phyloP scores from a whole-genome alignment of 1,139 yeast species.

The Candida sojae region DNA sequence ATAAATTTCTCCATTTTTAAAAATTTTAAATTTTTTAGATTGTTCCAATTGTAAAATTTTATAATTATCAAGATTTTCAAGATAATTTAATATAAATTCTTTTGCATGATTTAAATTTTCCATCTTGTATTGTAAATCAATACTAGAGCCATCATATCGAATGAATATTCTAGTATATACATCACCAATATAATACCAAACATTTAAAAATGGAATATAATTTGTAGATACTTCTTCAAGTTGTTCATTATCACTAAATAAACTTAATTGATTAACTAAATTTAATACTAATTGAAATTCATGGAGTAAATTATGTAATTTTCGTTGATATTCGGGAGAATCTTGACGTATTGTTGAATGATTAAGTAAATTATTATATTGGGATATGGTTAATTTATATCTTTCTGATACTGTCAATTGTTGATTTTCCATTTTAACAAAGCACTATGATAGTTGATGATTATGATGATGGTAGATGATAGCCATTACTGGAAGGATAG shows the following conservation, averaged over 20 bases:
- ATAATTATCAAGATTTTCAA: constrained; percentile 43
- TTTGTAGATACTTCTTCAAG: constrained; percentile 58
- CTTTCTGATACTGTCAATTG: constrained; percentile 22
- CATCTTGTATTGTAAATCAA: constrained; percentile 28
- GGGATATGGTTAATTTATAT: constrained; percentile 17
- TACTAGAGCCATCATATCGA: constrained; percentile 12
- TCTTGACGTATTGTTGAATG: constrained; percentile 25
- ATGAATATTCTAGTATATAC: constrained; percentile 19
- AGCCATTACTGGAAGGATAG: too few relatives aligned
- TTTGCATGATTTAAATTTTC: constrained; percentile 45
- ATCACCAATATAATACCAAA: constrained; percentile 53
- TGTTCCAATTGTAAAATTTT: constrained; percentile 41
- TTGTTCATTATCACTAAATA: constrained; percentile 64
- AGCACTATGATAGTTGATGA: too few relatives aligned
- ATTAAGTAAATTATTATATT: constrained; percentile 12
- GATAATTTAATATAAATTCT: constrained; percentile 43
- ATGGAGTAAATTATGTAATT: constrained; percentile 21
- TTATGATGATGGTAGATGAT: too few relatives aligned
- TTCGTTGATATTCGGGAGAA: constrained; percentile 25
- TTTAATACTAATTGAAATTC: constrained; percentile 29
- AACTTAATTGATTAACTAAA: constrained; percentile 32
- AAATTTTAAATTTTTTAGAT: constrained; percentile 35
- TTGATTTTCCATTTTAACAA: not conserved
- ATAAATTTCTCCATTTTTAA: constrained; percentile 36
- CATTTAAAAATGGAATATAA: constrained; percentile 54